These are phyloP conservation scores for Quercus phellos DNA, from an alignment of 331 rosid genomes.

Conservation along the genomic window DNA sequence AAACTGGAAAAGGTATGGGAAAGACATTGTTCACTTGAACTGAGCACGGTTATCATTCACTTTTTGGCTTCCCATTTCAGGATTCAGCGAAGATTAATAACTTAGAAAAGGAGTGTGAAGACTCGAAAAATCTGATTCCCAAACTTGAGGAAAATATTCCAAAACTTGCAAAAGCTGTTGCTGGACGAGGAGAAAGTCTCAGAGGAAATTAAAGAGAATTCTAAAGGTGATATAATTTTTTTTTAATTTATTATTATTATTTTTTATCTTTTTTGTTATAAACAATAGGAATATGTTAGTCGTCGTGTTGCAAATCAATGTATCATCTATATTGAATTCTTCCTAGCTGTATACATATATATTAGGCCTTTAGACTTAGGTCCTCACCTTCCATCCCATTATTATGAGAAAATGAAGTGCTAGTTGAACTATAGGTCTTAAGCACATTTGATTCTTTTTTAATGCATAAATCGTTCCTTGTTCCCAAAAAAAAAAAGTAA, in stretches of 20 bases:
- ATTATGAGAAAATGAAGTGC: too few relatives aligned
- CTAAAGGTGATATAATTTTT: constrained; percentile 47
- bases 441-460: neutral
- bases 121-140: constrained; percentile 66
- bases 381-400: too few relatives aligned
- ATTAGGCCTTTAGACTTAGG: neutral
- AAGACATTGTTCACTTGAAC: constrained; percentile 4
- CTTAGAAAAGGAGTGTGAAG: constrained; percentile 64
- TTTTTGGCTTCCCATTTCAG: constrained; percentile 38
- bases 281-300: neutral
- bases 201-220: constrained; percentile 67
- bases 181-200: constrained; percentile 65
- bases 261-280: neutral
- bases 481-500: neutral
- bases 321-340: neutral
- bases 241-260: too few relatives aligned
- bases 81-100: constrained; percentile 59
- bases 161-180: constrained; percentile 62
- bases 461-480: neutral
- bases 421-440: too few relatives aligned
- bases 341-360: neutral
- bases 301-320: neutral
- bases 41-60: constrained; percentile 13
- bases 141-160: constrained; percentile 72
- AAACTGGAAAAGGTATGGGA: constrained; percentile 70